Percentiles rank a stretch among this genome's conserved stretches.
phyloP scores from a whole-genome alignment of 208 protist genomes.

The Leishmania gerbilli region DNA sequence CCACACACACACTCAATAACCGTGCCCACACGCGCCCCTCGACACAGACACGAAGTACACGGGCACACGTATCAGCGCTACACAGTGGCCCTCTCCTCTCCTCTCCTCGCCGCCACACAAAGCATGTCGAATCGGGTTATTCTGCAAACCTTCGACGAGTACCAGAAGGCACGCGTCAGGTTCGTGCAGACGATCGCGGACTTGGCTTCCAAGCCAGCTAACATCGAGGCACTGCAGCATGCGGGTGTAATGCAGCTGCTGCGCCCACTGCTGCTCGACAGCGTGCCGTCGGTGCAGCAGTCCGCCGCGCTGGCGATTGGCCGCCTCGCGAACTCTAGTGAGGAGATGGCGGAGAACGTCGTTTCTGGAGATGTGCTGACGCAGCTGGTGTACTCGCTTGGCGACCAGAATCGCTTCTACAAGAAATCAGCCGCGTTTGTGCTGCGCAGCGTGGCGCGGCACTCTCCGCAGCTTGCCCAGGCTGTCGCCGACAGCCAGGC shows the following conservation, averaged over 20 bases:
- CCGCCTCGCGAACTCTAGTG: conserved; percentile 97
- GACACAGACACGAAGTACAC: background rate
- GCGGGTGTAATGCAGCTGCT: conserved; percentile 97
- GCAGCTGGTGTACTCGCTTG: conserved; percentile 97
- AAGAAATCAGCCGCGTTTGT: conserved; percentile 99
- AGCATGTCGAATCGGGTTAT: conserved; percentile 91
- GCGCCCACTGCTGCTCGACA: conserved; percentile 97
- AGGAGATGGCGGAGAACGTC: conserved; percentile 97
- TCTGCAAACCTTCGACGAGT: conserved; percentile 96
- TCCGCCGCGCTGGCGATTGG: conserved; percentile 97
- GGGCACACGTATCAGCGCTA: conserved; percentile 1
- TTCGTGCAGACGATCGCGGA: conserved; percentile 97
- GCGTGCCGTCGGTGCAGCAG: conserved; percentile 98
- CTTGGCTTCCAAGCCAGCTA: conserved; percentile 95
- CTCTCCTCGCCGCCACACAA: background rate
- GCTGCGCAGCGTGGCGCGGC: conserved; percentile 96
- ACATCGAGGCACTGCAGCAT: conserved; percentile 96
- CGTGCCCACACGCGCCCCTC: background rate
- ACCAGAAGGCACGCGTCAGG: conserved; percentile 95
- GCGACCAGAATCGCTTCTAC: conserved; percentile 98
- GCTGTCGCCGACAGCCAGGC: conserved; percentile 97
- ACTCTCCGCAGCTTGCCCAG: conserved; percentile 96
- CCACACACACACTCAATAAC: background rate
- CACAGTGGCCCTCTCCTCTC: background rate
- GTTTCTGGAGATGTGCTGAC: conserved; percentile 97